Evolutionary conservation across 2,329 filamentous ascomycete species (phyloP).

Genomic region (Claviceps spartinae): DNA sequence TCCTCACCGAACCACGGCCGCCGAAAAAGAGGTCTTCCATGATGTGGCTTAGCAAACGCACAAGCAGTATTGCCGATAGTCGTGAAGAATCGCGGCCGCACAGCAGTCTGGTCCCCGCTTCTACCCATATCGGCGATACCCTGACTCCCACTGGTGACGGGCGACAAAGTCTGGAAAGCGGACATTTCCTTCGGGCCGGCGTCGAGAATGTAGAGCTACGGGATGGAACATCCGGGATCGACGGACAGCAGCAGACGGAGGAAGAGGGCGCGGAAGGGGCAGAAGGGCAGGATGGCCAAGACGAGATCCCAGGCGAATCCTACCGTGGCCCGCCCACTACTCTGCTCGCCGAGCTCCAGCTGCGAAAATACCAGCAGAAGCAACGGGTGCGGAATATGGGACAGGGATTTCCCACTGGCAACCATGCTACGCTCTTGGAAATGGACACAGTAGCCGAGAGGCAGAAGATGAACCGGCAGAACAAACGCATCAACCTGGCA

Average conservation of each 20-base stretch:
- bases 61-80: constrained; percentile 15
- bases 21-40: constrained; percentile 36
- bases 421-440: constrained; percentile 81
- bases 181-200: constrained; percentile 6
- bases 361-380: constrained; percentile 81
- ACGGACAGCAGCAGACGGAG: constrained; percentile 16
- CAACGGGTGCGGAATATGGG: constrained; percentile 53
- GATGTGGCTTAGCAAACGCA: constrained; percentile 32
- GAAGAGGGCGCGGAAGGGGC: constrained; percentile 31
- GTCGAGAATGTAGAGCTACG: constrained; percentile 16
- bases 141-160: not conserved
- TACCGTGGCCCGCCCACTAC: constrained; percentile 72
- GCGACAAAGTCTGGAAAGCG: constrained; percentile 2
- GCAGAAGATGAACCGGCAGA: constrained; percentile 60
- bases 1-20: constrained; percentile 12
- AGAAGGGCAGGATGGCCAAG: constrained; percentile 16
- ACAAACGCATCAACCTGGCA: constrained; percentile 69
- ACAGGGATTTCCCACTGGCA: constrained; percentile 53
- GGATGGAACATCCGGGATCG: not conserved
- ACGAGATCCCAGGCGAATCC: constrained; percentile 28
- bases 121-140: constrained; percentile 9
- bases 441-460: constrained; percentile 82
- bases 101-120: constrained; percentile 13
- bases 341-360: constrained; percentile 77
- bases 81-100: constrained; percentile 15